phyloP scores from a whole-genome alignment of 1,284 basidiomycete genomes.

The Melampsora abietis-canadensis region DNA sequence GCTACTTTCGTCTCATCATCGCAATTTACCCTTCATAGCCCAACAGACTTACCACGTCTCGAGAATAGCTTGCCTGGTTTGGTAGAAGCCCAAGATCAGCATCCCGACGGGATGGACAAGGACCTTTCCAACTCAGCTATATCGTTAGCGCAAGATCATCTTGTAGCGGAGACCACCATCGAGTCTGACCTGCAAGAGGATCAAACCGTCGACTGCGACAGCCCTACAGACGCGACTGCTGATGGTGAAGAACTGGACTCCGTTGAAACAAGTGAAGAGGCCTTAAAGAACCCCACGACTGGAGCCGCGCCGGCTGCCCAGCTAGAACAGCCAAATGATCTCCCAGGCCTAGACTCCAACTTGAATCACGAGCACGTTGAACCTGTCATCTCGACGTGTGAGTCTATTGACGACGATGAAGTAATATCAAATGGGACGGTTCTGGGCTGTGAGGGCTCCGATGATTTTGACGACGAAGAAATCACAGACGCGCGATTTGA shows the following conservation, averaged over 20 bases:
- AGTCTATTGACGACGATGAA: background rate
- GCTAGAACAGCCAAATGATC: background rate
- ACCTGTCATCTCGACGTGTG: too few species aligned
- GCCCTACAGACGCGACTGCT: background rate
- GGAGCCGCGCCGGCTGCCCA: background rate
- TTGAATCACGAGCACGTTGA: too few species aligned
- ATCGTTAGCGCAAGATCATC: too few species aligned
- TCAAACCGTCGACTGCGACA: background rate
- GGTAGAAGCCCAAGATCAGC: too few species aligned
- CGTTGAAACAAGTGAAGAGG: background rate
- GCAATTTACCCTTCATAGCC: too few species aligned
- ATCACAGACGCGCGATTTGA: background rate
- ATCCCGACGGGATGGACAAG: too few species aligned
- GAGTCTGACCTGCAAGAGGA: background rate
- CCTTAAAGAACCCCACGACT: background rate
- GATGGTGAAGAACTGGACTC: constrained; percentile 8
- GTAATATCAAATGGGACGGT: background rate
- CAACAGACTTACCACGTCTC: too few species aligned
- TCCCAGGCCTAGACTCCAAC: background rate
- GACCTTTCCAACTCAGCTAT: too few species aligned
- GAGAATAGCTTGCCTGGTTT: too few species aligned
- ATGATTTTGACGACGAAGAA: constrained; percentile 1
- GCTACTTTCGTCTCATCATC: too few species aligned
- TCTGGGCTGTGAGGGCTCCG: background rate
- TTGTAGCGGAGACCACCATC: too few species aligned